Evolutionary conservation across 2,329 filamentous ascomycete genomes (phyloP).

Genomic region (Coniella lustricola): DNA sequence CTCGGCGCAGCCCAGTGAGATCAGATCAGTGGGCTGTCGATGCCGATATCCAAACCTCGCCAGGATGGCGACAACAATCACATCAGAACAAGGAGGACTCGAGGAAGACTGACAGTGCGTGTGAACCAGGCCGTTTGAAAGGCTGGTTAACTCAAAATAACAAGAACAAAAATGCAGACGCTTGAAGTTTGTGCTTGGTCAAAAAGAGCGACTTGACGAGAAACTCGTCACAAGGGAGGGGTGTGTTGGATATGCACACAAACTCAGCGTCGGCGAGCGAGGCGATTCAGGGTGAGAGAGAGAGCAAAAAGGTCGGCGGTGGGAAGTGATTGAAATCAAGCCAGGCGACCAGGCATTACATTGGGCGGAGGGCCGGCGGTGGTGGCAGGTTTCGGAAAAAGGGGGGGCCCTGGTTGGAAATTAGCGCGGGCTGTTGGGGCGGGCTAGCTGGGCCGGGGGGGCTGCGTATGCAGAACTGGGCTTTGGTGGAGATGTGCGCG

Average conservation of each 20-base stretch:
- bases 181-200: slow-evolving; percentile 8
- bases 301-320: slow-evolving; percentile 8
- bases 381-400: slow-evolving; percentile 14
- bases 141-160: background rate
- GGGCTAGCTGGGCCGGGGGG: slow-evolving; percentile 7
- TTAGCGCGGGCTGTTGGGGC: slow-evolving; percentile 8
- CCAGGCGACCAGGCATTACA: slow-evolving; percentile 22
- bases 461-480: slow-evolving; percentile 3
- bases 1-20: no score
- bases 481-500: slow-evolving; percentile 12
- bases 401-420: slow-evolving; percentile 10
- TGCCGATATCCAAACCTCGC: no score
- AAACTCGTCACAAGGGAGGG: slow-evolving; percentile 33
- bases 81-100: no score
- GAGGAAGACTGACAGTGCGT: background rate
- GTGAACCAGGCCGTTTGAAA: background rate
- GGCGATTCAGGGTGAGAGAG: slow-evolving; percentile 8
- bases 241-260: slow-evolving; percentile 10
- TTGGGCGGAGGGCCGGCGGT: slow-evolving; percentile 15
- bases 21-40: no score
- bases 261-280: slow-evolving; percentile 17
- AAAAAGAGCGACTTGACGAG: slow-evolving; percentile 43
- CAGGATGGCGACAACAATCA: no score
- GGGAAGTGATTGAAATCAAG: slow-evolving; percentile 20
- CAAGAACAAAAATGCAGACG: background rate